These are phyloP conservation scores for Populus tremula DNA, from an alignment of 345 rosid genomes.

Conservation along the genomic window DNA sequence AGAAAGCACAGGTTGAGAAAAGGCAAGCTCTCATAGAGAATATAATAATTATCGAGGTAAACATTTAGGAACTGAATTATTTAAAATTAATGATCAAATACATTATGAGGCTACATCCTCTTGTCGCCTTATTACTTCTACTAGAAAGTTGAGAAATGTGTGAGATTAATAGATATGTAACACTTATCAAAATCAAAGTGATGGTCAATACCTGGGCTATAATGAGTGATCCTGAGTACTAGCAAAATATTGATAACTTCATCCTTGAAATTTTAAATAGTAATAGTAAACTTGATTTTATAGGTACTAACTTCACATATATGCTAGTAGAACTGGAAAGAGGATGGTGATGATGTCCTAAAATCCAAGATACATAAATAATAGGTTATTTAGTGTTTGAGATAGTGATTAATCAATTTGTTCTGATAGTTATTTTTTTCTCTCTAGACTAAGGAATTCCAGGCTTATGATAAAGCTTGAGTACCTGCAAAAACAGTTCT, in stretches of 20 bases:
- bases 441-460: too few relatives aligned
- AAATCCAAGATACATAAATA: too few relatives aligned
- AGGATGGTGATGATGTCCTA: not conserved
- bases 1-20: conserved; percentile 19
- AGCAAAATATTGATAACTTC: conserved; percentile 5
- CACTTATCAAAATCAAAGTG: conserved; percentile 5
- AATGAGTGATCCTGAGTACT: conserved; percentile 7
- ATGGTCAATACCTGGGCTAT: conserved; percentile 16
- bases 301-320: conserved; percentile 6
- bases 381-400: too few relatives aligned
- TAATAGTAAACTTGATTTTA: not conserved
- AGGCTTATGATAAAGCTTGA: too few relatives aligned
- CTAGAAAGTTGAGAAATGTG: conserved; percentile 16
- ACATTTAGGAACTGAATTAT: conserved; percentile 14
- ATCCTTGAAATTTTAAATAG: conserved; percentile 14
- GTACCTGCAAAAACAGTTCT: too few relatives aligned
- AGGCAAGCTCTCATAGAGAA: conserved; percentile 12
- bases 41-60: conserved; percentile 2
- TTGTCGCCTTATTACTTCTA: conserved; percentile 14
- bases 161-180: conserved; percentile 10
- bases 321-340: conserved; percentile 17
- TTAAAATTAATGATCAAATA: conserved; percentile 14
- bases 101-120: conserved; percentile 19
- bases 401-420: too few relatives aligned
- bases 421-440: too few relatives aligned